Percentiles rank a stretch among this genome's conserved stretches.
Evolutionary conservation across 176 grass and related monocot species (phyloP).

Genomic region (Puya raimondii): DNA sequence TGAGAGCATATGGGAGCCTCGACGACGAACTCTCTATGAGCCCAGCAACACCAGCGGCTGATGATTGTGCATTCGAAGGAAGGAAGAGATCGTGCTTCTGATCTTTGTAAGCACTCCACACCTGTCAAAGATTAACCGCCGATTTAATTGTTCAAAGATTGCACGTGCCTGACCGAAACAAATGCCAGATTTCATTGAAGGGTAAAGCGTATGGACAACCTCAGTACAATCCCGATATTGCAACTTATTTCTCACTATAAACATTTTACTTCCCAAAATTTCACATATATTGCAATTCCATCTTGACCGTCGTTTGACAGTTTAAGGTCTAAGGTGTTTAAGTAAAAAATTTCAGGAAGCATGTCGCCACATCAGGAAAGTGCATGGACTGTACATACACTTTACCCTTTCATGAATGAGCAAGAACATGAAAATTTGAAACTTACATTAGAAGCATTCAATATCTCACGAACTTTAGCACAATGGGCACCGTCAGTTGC

Average conservation of each 20-base stretch:
- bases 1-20: slow-evolving; percentile 67
- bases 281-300: too few relatives aligned
- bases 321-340: too few relatives aligned
- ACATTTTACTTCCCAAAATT: too few relatives aligned
- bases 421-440: background rate
- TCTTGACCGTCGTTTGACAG: too few relatives aligned
- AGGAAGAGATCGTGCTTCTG: slow-evolving; percentile 98
- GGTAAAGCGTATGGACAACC: too few relatives aligned
- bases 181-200: too few relatives aligned
- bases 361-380: too few relatives aligned
- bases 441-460: slow-evolving; percentile 87
- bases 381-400: too few relatives aligned
- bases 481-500: slow-evolving; percentile 93
- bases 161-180: background rate
- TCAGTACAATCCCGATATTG: too few relatives aligned
- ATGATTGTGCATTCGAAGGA: slow-evolving; percentile 85
- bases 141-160: background rate
- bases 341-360: too few relatives aligned
- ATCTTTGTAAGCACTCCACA: slow-evolving; percentile 96
- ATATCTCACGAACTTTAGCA: slow-evolving; percentile 87
- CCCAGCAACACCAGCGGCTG: slow-evolving; percentile 87
- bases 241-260: too few relatives aligned
- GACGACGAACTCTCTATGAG: slow-evolving; percentile 93
- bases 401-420: background rate
- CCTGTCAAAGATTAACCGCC: slow-evolving; percentile 28